Evolutionary conservation across 106 monocot genomes (phyloP), one percentile per base, ranked within the genome.

Genomic region (Ottelia alismoides): DNA sequence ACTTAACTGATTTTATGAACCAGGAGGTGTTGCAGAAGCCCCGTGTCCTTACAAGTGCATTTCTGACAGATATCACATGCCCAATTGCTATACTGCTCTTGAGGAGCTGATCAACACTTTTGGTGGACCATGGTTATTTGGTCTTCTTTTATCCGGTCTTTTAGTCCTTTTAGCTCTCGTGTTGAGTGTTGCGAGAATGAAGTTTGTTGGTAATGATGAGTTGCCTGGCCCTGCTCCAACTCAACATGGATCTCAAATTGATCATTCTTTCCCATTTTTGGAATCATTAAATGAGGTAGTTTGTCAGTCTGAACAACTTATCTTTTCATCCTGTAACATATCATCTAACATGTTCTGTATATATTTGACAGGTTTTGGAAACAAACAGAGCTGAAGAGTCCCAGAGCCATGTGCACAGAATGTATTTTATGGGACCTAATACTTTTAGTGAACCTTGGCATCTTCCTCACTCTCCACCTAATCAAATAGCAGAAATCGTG

Each of bases 391-490:
- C 69, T 20, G 96, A 96, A 53, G 96, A 96, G 61, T 96, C 96
- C 2, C 84, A 88, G 22, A 79, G 71, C 30, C 96, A 96, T 53
- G 96, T 96, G 14, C 85, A 96, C 47, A 78, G 96, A 65, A 82
- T 96, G 81, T 85, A 85, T 62, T 96, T 96, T 53, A 76, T 88
- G 89, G 96, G 89, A 30, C 85, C 88, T 23, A 96, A 96, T 56
- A 85, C 88, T n/a, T 96, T 96, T 30, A 85, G 88, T 69, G 89
- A 96, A 65, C 96, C 96, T 46, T 96, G 96, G 96, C 88, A 96
- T 70, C 88, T 96, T 53, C 88, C 89, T 51, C 96, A 96, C 59
- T 72, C 84, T 59, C 96, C 89, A 14, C 85, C 96, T 35, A 71
- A 81, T 28, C 85, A 96, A 56, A 78, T 96, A 64, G 53, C 58